Percentiles rank a stretch among this genome's conserved stretches.
These are phyloP conservation scores for Arabidopsis hybrid DNA, from an alignment of 441 rosid genomes.

Conservation along the genomic window DNA sequence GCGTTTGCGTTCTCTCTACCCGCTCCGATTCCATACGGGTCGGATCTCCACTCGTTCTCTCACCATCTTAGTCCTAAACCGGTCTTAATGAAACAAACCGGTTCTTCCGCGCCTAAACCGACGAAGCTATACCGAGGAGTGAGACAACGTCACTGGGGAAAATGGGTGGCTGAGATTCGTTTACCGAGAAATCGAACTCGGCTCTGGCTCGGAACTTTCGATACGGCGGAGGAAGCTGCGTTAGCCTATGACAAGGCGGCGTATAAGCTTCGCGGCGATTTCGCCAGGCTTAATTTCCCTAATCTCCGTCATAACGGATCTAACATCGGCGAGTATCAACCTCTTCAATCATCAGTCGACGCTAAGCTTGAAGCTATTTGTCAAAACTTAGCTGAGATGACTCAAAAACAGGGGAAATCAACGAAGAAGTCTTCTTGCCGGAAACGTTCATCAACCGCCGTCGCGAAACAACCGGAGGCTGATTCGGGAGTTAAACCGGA, in stretches of 20 bases:
- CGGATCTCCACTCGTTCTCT: constrained; percentile 49
- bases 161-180: constrained; percentile 84
- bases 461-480: constrained; percentile 28
- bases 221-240: constrained; percentile 80
- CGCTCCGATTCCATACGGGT: constrained; percentile 51
- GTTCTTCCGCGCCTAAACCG: constrained; percentile 44
- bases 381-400: constrained; percentile 54
- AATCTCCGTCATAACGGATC: constrained; percentile 57
- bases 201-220: constrained; percentile 72
- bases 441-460: constrained; percentile 29
- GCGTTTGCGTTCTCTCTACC: constrained; percentile 31
- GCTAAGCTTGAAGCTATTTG: constrained; percentile 76
- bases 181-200: constrained; percentile 66
- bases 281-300: constrained; percentile 70
- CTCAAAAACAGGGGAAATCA: constrained; percentile 53
- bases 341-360: constrained; percentile 69
- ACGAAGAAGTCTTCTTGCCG: constrained; percentile 50
- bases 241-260: constrained; percentile 69
- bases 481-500: constrained; percentile 47
- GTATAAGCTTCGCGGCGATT: constrained; percentile 65
- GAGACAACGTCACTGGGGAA: constrained; percentile 76
- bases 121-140: constrained; percentile 68
- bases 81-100: constrained; percentile 53
- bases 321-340: constrained; percentile 63
- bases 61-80: constrained; percentile 51